Base-by-base conservation (phyloP, 495 filamentous ascomycete species). In the Thermochaetoides thermophila region DNA sequence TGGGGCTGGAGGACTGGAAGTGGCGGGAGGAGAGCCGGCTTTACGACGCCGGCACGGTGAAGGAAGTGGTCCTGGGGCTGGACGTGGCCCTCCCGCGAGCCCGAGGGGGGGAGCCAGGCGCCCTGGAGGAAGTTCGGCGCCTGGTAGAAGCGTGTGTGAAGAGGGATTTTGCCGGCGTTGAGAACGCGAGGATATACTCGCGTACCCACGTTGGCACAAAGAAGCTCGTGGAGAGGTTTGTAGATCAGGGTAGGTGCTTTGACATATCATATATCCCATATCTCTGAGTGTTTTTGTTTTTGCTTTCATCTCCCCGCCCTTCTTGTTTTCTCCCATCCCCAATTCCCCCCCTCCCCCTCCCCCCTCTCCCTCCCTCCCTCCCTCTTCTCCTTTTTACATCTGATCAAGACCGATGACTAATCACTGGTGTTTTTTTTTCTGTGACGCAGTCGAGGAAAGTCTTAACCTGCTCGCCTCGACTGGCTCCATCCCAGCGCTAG, bases 141-240 rank as follows among this genome's bases (percentile, higher is more conserved):
- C 53, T 96, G 29, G 59, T 89, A 19, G 85, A 95, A 59, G 78
- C 78, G 11, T 94, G 86, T 45, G 79, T 96, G 38, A 97, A 94
- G 69, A 91, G 81, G 53, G 96, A 96, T 49, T 96, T 94, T 56
- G 81, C 78, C 7, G 89, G 89, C 0, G 74, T 89, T n/a, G 89
- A 97, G 57, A 95, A 93, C 42, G 76, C 89, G 14, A 66, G 84
- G 24, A 64, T 97, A 9, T 97, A 97, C 52, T 87, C 80, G 43
- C 84, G 96, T 60, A 86, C 86, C 1, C 96, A 97, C 45, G 92
- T 84, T 37, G 89, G 91, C 15, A 97, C 89, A 1, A 97, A 97
- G 51, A 71, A 84, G 25, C 54, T 93, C 28, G 84, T 91, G 11
- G 91, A 96, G 57, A 69, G 74, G 25, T 95, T 81, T 49, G 64